Percentiles rank a stretch among this genome's conserved stretches.
These are phyloP conservation scores for Mrakia gelida DNA, from an alignment of 768 basidiomycete species.

Conservation along the genomic window DNA sequence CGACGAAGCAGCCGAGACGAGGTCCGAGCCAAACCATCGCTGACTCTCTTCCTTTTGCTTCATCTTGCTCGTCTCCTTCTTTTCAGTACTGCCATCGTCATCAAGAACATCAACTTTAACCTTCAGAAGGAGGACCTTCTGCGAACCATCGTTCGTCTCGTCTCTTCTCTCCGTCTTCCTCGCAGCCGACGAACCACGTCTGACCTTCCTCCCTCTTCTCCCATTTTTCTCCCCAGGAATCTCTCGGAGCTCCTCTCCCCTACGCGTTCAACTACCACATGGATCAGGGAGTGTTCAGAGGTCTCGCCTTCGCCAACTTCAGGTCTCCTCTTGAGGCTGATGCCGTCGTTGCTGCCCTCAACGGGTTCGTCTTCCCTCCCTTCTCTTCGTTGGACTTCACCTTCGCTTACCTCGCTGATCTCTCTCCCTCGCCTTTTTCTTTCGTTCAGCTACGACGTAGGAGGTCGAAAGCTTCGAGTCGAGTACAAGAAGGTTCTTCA, in stretches of 20 bases:
- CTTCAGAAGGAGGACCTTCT: conserved; percentile 94
- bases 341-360: conserved; percentile 89
- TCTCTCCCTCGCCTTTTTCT: neutral
- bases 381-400: neutral
- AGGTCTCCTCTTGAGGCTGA: conserved; percentile 85
- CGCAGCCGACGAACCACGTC: neutral
- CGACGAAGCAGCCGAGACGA: neutral
- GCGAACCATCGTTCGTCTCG: conserved; percentile 71
- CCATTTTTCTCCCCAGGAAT: conserved; percentile 54
- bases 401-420: neutral
- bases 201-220: conserved; percentile 12
- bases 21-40: neutral
- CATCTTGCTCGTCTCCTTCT: neutral
- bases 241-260: conserved; percentile 87
- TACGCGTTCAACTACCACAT: conserved; percentile 99
- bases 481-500: conserved; percentile 99
- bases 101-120: conserved; percentile 99
- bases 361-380: conserved; percentile 68
- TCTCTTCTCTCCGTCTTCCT: conserved; percentile 43
- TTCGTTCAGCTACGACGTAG: conserved; percentile 41
- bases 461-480: conserved; percentile 89
- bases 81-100: conserved; percentile 83
- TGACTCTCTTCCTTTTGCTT: neutral
- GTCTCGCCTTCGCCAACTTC: conserved; percentile 97
- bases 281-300: conserved; percentile 94